Evolutionary conservation across 129 eudicot species (phyloP).

Genomic region (Lonicera japonica): DNA sequence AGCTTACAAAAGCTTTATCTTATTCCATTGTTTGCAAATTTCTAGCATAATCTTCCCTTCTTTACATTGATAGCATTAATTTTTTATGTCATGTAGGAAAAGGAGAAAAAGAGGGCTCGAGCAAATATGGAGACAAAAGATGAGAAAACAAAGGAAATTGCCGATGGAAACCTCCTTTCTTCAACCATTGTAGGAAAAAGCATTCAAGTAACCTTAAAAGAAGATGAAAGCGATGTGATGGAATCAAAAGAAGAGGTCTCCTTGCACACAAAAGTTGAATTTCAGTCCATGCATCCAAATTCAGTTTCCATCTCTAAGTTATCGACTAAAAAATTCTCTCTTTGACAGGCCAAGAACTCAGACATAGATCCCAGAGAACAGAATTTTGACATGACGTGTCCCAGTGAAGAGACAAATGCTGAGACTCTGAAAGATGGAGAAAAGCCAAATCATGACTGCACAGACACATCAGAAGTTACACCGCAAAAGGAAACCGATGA

Average conservation of each 20-base stretch:
- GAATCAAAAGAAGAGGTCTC: conserved; percentile 16
- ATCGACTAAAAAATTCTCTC: neutral
- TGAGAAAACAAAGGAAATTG: conserved; percentile 7
- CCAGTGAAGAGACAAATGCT: conserved; percentile 1
- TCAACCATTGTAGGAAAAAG: conserved; percentile 11
- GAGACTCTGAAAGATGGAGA: neutral
- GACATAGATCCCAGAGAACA: neutral
- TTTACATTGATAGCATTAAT: neutral
- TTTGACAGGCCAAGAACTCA: conserved; percentile 2
- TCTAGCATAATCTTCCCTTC: neutral
- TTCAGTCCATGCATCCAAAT: neutral
- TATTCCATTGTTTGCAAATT: neutral
- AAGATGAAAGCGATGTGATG: conserved; percentile 7
- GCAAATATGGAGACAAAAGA: conserved; percentile 9
- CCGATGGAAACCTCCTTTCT: conserved; percentile 4
- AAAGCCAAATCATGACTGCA: conserved; percentile 1
- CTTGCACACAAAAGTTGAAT: neutral
- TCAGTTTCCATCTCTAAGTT: neutral
- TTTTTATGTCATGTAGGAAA: conserved; percentile 14
- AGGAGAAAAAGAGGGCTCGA: conserved; percentile 7
- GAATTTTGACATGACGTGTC: neutral
- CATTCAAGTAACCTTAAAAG: conserved; percentile 11
- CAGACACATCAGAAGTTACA: neutral
- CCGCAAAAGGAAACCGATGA: neutral
- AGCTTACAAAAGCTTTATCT: neutral